Base-by-base conservation (phyloP, 345 rosid species). In the Luvunga scandens region DNA sequence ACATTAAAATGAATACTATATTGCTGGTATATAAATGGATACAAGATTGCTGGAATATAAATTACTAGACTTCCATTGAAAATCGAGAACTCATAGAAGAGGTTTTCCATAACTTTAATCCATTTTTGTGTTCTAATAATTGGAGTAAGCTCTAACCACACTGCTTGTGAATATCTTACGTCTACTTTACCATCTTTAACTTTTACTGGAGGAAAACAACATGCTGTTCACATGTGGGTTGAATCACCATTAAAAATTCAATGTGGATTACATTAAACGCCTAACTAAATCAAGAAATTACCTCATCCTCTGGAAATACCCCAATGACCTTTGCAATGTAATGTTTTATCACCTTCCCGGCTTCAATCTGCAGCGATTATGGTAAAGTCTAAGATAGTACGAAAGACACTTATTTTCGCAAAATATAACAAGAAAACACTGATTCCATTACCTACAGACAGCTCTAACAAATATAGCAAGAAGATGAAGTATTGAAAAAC, bases 271-370 rank as follows among this genome's bases (percentile, higher is more conserved):
- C 64, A n/a, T 27, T 45, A 69, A 79, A 56, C 27, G 65, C 25
- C 38, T 21, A 30, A 5, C 48, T 57, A 55, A 76, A 73, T 68
- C 2, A 62, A 76, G n/a, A 85, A 13, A 53, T 67, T 83, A 94
- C 98, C 98, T 93, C 93, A 71, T 82, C 86, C 80, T 89, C 95
- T 2, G 95, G 98, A 84, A 91, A 94, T 62, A 81, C 84, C 31
- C 98, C 98, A 76, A 85, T 72, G 42, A 93, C 94, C 82, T 83
- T 94, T 66, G 98, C 97, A 66, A 90, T 81, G 80, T 93, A 94
- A 67, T 80, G 89, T 81, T 93, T 94, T 79, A 88, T 87, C 80
- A 93, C 88, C 75, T 79, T 66, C 73, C 98, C 95, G 77, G 89
- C 92, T 83, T 92, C 95, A 78, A 94, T 94, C 98, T 93, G 84